These are phyloP conservation scores for Penicillium sp. DNA, from an alignment of 2,329 filamentous ascomycete species.

Conservation along the genomic window DNA sequence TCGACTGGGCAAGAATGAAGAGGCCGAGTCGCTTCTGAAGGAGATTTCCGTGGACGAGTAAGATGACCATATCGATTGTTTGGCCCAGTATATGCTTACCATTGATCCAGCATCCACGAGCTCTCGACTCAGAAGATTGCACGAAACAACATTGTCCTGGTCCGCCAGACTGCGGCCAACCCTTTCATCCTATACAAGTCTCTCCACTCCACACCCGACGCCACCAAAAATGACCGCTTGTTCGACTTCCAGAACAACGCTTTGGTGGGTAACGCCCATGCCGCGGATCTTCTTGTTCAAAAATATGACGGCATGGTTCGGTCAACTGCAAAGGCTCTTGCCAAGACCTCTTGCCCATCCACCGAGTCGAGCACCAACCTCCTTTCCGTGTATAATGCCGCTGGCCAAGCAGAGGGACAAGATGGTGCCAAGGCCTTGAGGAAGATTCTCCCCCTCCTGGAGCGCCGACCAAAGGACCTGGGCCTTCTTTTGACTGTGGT, in stretches of 20 bases:
- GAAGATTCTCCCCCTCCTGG: slow-evolving; percentile 69
- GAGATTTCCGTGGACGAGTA: slow-evolving; percentile 59
- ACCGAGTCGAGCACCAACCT: slow-evolving; percentile 57
- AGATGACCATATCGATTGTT: slow-evolving; percentile 3
- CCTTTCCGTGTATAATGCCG: slow-evolving; percentile 70
- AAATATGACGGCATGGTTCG: slow-evolving; percentile 64
- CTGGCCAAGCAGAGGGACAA: slow-evolving; percentile 66
- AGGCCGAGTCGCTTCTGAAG: slow-evolving; percentile 58
- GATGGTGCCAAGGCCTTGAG: slow-evolving; percentile 71
- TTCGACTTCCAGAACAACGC: slow-evolving; percentile 63
- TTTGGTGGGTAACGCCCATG: slow-evolving; percentile 59
- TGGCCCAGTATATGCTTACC: slow-evolving; percentile 1
- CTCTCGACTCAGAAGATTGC: slow-evolving; percentile 63
- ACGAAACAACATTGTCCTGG: slow-evolving; percentile 61
- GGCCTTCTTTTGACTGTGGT: slow-evolving; percentile 79
- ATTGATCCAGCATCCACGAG: slow-evolving; percentile 56
- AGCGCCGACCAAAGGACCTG: slow-evolving; percentile 76
- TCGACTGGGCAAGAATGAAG: slow-evolving; percentile 58
- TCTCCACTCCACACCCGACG: slow-evolving; percentile 55
- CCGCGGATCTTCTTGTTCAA: slow-evolving; percentile 61
- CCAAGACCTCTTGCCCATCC: slow-evolving; percentile 53
- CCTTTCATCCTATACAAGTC: slow-evolving; percentile 63
- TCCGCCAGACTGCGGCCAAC: slow-evolving; percentile 53
- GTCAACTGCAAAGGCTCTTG: slow-evolving; percentile 57
- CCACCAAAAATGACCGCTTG: slow-evolving; percentile 57